Evolutionary conservation across 2,329 filamentous ascomycete species (phyloP), one percentile per base, ranked within the genome.

Genomic region (Cladosporium sp.): DNA sequence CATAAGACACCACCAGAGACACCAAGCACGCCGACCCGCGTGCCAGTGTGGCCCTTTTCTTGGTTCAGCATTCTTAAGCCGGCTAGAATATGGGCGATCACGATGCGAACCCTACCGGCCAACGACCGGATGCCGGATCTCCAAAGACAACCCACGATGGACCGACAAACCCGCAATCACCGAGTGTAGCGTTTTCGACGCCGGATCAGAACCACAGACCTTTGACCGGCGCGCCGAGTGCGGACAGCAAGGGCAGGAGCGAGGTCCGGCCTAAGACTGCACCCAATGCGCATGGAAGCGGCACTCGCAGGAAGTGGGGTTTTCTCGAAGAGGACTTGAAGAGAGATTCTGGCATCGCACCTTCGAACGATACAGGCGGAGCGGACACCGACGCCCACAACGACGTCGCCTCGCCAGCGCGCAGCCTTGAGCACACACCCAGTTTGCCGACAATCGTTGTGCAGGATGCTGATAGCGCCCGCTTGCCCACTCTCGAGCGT

Each of bases 381-480:
- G 9, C 49, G 6, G 27, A 15, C 20, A 7, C 38, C 27, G 45
- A 2, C 4, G n/a, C 45, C n/a, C 40, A 15, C n/a, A n/a, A n/a
- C 29, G 44, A 48, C 36, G 15, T 22, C 19, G n/a, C 44, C 32
- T n/a, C 44, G 27, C 37, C 37, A 20, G 37, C 36, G 24, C 43
- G 34, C 19, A 20, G 43, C 12, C 34, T 47, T 9, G 36, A 37
- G 39, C 47, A 42, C 9, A 43, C 47, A 2, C 47, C 47, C 2
- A 50, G 40, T 27, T 64, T 74, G 40, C 73, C 73, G 37, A 68
- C 67, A 24, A 74, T 75, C 52, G 61, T 74, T 27, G 41, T 48
- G 17, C 44, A 48, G 18, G 44, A 48, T 41, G 37, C 44, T 13
- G 44, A 48, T 11, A 40, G 37, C 7, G 17, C 38, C 36, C 44